Percentiles rank a stretch among this genome's conserved stretches.
Conservation (phyloP, 2,329 filamentous ascomycete species). For the Penicillium sp. region DNA sequence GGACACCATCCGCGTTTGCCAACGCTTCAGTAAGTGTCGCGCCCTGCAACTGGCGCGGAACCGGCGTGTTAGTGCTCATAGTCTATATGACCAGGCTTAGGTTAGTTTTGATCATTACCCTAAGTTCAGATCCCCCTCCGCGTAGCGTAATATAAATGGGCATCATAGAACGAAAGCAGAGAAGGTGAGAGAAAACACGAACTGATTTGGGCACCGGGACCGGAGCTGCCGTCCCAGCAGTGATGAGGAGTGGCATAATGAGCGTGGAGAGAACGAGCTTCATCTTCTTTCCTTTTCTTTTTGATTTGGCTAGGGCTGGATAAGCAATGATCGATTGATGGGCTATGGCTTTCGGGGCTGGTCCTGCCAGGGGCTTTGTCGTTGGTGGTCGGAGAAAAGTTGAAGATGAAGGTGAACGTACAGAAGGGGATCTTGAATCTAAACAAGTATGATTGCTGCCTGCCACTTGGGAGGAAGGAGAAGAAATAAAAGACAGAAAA, state of each 20-base stretch:
- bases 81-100: neutral
- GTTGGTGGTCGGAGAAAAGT: neutral
- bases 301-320: neutral
- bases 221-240: conserved; percentile 7
- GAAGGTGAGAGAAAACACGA: neutral
- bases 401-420: no score
- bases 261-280: conserved; percentile 13
- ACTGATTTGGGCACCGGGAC: conserved; percentile 6
- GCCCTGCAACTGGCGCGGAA: conserved; percentile 5
- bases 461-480: no score
- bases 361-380: neutral
- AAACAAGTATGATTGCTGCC: no score
- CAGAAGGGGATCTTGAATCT: no score
- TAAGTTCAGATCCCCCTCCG: no score
- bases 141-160: neutral
- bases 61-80: neutral
- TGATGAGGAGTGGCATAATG: conserved; percentile 6
- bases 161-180: no score
- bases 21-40: neutral
- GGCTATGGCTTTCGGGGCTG: conserved; percentile 5
- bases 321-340: neutral
- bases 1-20: neutral
- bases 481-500: no score
- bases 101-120: neutral
- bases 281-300: conserved; percentile 1